Evolutionary conservation across 2,329 filamentous ascomycete species (phyloP).

Genomic region (Talaromyces sp.): DNA sequence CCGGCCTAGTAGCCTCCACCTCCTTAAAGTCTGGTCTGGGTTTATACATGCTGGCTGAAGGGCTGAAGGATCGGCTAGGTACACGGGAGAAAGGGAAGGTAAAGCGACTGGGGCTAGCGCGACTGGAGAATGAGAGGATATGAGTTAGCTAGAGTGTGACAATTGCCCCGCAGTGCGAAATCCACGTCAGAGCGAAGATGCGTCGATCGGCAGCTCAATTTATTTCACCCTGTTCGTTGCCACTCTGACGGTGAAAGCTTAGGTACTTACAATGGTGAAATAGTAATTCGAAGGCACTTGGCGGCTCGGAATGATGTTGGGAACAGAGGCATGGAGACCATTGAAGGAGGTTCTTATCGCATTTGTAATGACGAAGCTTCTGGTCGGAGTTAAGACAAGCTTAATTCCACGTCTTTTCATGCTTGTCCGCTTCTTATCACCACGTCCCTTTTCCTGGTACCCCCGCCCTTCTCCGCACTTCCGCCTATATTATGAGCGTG

Average conservation of each 20-base stretch:
- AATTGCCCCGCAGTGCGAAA: neutral
- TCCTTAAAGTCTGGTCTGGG: constrained; percentile 37
- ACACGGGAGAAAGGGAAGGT: neutral
- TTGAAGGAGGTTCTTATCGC: neutral
- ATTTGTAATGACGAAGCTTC: neutral
- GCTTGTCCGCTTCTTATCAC: neutral
- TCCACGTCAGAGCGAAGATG: constrained; percentile 1
- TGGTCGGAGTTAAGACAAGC: neutral
- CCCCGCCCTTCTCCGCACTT: neutral
- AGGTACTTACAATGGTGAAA: constrained; percentile 10
- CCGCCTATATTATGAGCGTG: neutral
- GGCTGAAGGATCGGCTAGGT: constrained; percentile 19
- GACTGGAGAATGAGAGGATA: neutral
- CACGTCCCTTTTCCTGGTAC: neutral
- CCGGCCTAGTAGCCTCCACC: constrained; percentile 46
- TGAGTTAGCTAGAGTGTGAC: neutral
- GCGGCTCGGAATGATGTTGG: neutral
- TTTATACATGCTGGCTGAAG: constrained; percentile 29
- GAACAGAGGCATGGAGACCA: constrained; percentile 10
- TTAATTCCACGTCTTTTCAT: neutral
- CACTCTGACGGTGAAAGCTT: constrained; percentile 3
- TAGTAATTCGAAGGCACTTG: neutral
- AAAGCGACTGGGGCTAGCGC: neutral
- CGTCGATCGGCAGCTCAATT: neutral
- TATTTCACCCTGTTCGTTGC: neutral